Conservation (phyloP, 441 rosid genomes). For the Pelargonium myrrhifolium region DNA sequence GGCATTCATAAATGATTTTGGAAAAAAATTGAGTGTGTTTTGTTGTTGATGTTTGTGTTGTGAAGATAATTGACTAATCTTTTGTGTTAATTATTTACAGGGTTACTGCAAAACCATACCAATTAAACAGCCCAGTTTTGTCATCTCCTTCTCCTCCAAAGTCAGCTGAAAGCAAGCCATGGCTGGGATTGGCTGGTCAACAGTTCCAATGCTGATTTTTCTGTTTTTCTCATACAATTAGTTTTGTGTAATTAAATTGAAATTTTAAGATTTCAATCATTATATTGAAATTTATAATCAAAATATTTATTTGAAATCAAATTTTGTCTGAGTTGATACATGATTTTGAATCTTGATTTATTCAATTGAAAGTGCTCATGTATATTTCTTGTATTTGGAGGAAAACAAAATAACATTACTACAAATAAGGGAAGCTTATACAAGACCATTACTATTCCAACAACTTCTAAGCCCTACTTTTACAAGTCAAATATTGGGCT, state of each 20-base stretch:
- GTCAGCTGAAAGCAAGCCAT: conserved; percentile 37
- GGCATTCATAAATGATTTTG: conserved; percentile 9
- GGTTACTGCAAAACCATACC: conserved; percentile 61
- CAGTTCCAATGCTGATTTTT: background rate
- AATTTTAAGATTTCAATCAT: background rate
- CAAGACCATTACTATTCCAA: too few species aligned
- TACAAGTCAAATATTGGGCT: too few species aligned
- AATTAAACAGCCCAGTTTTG: conserved; percentile 15
- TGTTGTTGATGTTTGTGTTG: background rate
- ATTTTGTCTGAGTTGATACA: too few species aligned
- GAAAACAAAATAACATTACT: too few species aligned
- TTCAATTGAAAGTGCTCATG: too few species aligned
- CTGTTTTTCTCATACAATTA: background rate
- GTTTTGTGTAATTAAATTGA: background rate
- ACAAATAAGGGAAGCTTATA: too few species aligned
- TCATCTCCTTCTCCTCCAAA: conserved; percentile 24
- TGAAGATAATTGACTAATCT: conserved; percentile 7
- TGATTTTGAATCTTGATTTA: too few species aligned
- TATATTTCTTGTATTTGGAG: too few species aligned
- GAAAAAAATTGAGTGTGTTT: background rate
- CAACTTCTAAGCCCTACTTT: too few species aligned
- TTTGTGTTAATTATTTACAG: conserved; percentile 27
- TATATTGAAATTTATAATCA: background rate
- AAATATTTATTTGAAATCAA: background rate
- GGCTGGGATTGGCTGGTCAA: conserved; percentile 62